Base-by-base conservation (phyloP, 306 rosid species). In the Arachis hypogaea region DNA sequence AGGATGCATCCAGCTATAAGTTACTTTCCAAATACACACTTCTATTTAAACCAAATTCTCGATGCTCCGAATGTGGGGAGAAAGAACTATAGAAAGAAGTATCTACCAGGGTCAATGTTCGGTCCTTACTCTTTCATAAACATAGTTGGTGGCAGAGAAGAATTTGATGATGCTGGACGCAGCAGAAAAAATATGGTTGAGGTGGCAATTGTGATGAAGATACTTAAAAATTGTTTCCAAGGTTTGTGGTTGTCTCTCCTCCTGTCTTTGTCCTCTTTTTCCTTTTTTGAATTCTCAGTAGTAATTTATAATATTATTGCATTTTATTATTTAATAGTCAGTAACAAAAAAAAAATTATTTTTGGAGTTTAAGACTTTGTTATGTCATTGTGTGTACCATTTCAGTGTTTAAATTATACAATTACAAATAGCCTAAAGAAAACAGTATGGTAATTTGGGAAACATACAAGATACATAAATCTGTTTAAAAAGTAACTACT, bases 1-100 rank as follows among this genome's bases (percentile, higher is more conserved):
- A 76, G 97, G 69, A 92, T 92, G 97, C 93, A 92, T 79, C 96
- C 96, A 12, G 85, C 88, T 5, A 86, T 92, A 59, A 89, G 93
- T 68, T 80, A 40, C 12, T 92, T 92, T 71, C 93, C 98, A 14
- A 89, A 92, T 84, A 75, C 78, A 8, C 68, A 62, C 33, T 89
- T 89, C 65, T 92, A 92, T 79, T 6, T 43, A 6, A 76, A 81
- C 73, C 75, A 62, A 84, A 82, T 92, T 58, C 46, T 73, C 6
- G 86, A 89, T 52, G 96, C 93, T 50, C 83, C 85, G 30, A 85
- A 78, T 68, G 98, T 88, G 28, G 57, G 8, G 41, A 74, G 69
- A 69, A 70, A 63, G 81, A 67, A 79, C 79, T 82, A 82, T 43
- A 73, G 71, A 73, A 92, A 73, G 56, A 77, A 54, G 11, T 92